These are phyloP conservation scores for Brachypodium distachyon DNA, from an alignment of 202 grass and related monocot genomes.

Conservation along the genomic window DNA sequence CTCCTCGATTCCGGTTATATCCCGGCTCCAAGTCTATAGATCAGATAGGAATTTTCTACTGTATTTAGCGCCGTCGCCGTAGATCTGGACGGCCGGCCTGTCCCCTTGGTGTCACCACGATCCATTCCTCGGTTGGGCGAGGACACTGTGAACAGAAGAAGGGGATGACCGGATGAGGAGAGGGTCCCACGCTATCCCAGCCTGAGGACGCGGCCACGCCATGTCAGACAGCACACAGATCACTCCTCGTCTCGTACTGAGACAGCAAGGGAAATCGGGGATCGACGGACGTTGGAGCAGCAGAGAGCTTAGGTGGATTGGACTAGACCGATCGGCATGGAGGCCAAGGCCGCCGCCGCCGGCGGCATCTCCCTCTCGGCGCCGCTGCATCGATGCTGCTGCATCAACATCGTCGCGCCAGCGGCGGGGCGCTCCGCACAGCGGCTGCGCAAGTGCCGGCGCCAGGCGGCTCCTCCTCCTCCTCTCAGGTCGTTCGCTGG, in stretches of 20 bases:
- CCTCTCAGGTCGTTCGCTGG: neutral
- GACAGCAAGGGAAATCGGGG: neutral
- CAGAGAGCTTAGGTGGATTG: neutral
- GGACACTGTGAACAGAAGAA: neutral
- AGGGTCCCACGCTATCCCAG: conserved; percentile 16
- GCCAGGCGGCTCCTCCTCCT: neutral
- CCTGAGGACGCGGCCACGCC: neutral
- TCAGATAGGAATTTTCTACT: neutral
- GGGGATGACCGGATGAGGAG: neutral
- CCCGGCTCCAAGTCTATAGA: too few relatives aligned
- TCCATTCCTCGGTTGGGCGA: neutral
- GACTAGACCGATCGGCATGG: neutral
- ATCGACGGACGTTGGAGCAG: neutral
- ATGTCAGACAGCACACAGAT: conserved; percentile 10
- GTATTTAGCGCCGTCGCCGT: neutral
- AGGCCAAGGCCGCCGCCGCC: conserved; percentile 2
- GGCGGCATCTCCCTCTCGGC: conserved; percentile 9
- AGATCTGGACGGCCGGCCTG: neutral
- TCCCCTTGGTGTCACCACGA: neutral
- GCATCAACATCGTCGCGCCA: neutral
- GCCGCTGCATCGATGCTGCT: neutral
- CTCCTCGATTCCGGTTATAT: too few relatives aligned
- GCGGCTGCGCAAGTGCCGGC: neutral
- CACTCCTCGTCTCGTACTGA: neutral
- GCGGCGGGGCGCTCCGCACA: neutral